A percentile compares a stretch with the other conserved stretches of the same genome.
phyloP scores from a whole-genome alignment of 2,329 filamentous ascomycete species.

The Fusarium sulawesiense region DNA sequence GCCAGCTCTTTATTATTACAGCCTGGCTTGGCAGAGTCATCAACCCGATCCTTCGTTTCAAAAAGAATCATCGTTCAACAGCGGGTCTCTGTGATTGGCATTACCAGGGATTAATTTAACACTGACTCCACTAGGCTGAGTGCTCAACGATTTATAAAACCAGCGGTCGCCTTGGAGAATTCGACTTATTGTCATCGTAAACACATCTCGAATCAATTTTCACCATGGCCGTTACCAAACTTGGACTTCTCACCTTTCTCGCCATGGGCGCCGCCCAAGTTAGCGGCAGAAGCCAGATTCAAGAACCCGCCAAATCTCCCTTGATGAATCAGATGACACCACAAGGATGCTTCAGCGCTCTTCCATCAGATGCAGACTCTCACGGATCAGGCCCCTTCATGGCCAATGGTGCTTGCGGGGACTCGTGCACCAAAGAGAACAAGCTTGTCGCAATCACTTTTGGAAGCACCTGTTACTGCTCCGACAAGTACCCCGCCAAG shows the following conservation, averaged over 20 bases:
- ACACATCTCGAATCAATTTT: not conserved
- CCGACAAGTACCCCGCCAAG: slow-evolving; percentile 24
- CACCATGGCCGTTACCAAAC: not conserved
- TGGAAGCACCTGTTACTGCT: slow-evolving; percentile 22
- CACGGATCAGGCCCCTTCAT: not conserved
- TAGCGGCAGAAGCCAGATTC: slow-evolving; percentile 39
- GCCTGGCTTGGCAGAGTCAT: not conserved
- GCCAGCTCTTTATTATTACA: no score
- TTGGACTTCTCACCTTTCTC: not conserved
- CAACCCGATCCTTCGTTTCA: slow-evolving; percentile 20
- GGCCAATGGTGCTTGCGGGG: not conserved
- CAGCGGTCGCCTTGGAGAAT: not conserved
- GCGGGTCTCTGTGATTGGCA: not conserved
- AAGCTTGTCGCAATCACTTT: slow-evolving; percentile 11
- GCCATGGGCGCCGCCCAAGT: not conserved
- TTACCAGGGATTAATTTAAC: not conserved
- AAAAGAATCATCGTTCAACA: not conserved
- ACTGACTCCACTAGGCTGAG: not conserved
- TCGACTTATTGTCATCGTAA: not conserved
- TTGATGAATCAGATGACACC: not conserved
- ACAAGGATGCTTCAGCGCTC: slow-evolving; percentile 33
- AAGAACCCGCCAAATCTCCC: slow-evolving; percentile 46
- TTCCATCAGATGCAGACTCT: not conserved
- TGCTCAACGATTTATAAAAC: slow-evolving; percentile 1
- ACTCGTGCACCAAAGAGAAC: not conserved